A percentile compares a stretch with the other conserved stretches of the same genome.
These are phyloP conservation scores for Thelephora terrestris DNA, from an alignment of 1,284 basidiomycete species.

Conservation along the genomic window DNA sequence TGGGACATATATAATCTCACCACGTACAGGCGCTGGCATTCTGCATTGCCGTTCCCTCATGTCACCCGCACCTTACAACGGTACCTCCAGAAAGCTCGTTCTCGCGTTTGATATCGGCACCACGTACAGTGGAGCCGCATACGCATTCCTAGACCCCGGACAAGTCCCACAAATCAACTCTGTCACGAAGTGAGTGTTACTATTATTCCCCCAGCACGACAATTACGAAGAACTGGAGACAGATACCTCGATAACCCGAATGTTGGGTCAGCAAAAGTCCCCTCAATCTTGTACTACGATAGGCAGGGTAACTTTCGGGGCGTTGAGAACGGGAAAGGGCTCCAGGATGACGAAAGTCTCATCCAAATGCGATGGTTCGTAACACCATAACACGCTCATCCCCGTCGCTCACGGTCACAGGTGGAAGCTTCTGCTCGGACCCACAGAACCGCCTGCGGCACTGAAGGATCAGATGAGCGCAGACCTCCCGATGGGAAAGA, in stretches of 20 bases:
- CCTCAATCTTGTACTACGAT: no score
- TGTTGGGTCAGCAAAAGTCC: no score
- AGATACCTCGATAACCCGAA: no score
- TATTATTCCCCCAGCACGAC: slow-evolving; percentile 29
- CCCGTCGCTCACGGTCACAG: no score
- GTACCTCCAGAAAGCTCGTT: slow-evolving; percentile 29
- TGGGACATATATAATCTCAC: no score
- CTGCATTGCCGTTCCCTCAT: no score
- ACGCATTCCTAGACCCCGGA: slow-evolving; percentile 36
- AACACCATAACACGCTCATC: no score
- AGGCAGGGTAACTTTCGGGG: slow-evolving; percentile 35
- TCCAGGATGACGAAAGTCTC: slow-evolving; percentile 41
- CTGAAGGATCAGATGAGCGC: background rate
- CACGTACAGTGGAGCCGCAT: slow-evolving; percentile 37
- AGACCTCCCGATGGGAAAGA: background rate
- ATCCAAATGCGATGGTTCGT: slow-evolving; percentile 40
- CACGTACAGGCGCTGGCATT: no score
- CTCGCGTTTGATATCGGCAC: no score
- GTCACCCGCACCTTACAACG: slow-evolving; percentile 8
- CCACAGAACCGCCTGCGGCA: no score
- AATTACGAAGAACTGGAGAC: no score
- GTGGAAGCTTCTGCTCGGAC: background rate
- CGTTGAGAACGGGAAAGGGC: slow-evolving; percentile 38
- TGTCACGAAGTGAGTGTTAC: slow-evolving; percentile 37
- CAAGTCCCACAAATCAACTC: no score